Percentiles rank a stretch among this genome's conserved stretches.
Evolutionary conservation across 1,284 basidiomycete species (phyloP).

Genomic region (Agroathelia rolfsii): DNA sequence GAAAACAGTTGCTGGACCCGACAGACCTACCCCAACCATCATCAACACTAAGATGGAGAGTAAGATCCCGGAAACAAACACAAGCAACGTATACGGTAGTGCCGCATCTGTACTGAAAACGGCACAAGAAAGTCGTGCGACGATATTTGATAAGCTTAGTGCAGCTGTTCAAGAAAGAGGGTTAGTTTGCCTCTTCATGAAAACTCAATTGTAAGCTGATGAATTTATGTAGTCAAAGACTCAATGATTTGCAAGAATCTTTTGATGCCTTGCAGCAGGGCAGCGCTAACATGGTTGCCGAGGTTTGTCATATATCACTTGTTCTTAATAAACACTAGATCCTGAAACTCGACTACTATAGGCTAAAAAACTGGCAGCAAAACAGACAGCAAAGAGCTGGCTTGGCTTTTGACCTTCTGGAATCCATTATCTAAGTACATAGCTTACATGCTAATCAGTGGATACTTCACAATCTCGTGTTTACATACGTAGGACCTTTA

Average conservation of each 20-base stretch:
- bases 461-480: too few relatives aligned
- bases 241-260: slow-evolving; percentile 49
- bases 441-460: too few relatives aligned
- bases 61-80: too few relatives aligned
- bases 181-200: too few relatives aligned
- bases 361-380: slow-evolving; percentile 52
- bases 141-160: slow-evolving; percentile 35
- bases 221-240: slow-evolving; percentile 41
- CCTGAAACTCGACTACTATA: slow-evolving; percentile 17
- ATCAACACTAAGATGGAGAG: too few relatives aligned
- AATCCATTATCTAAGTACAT: too few relatives aligned
- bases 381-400: slow-evolving; percentile 55
- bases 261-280: slow-evolving; percentile 54
- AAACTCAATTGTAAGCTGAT: too few relatives aligned
- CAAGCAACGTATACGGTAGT: too few relatives aligned
- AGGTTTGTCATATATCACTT: slow-evolving; percentile 28
- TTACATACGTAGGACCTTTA: too few relatives aligned
- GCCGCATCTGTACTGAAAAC: too few relatives aligned
- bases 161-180: slow-evolving; percentile 54
- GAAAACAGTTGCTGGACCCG: slow-evolving; percentile 48
- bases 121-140: slow-evolving; percentile 32
- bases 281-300: slow-evolving; percentile 52
- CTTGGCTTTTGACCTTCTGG: slow-evolving; percentile 40
- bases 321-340: slow-evolving; percentile 4
- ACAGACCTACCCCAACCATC: slow-evolving; percentile 36